phyloP scores from a whole-genome alignment of 2,329 filamentous ascomycete species.

The Arthrobotrys sphaeroides region DNA sequence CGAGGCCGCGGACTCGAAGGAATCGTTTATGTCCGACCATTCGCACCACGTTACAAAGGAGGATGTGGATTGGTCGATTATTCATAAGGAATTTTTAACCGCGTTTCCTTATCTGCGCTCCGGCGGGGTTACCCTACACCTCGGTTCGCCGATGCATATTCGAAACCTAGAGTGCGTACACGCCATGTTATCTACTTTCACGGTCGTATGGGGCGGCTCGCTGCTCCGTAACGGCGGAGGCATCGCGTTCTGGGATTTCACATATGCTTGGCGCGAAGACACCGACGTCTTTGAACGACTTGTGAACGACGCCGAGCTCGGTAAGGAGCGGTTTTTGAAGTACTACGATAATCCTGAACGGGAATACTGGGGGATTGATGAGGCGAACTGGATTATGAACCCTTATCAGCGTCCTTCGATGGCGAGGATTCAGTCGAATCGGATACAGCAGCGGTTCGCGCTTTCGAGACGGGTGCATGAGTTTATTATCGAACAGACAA shows the following conservation, averaged over 20 bases:
- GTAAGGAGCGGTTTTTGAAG: constrained; percentile 46
- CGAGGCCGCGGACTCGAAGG: constrained; percentile 46
- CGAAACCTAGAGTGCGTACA: constrained; percentile 39
- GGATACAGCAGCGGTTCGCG: constrained; percentile 47
- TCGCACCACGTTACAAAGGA: constrained; percentile 39
- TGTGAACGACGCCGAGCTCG: constrained; percentile 38
- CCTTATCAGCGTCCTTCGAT: constrained; percentile 43
- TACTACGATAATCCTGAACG: constrained; percentile 53
- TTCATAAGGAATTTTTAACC: constrained; percentile 49
- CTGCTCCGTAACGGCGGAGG: constrained; percentile 44
- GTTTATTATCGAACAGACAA: constrained; percentile 50
- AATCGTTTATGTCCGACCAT: constrained; percentile 46
- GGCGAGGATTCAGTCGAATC: constrained; percentile 32
- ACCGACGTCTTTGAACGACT: constrained; percentile 46
- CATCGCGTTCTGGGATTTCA: constrained; percentile 50
- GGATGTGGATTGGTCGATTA: constrained; percentile 42
- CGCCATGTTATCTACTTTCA: constrained; percentile 35
- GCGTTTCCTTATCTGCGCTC: constrained; percentile 40
- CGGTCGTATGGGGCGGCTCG: constrained; percentile 42
- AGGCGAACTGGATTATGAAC: constrained; percentile 51
- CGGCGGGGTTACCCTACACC: constrained; percentile 43
- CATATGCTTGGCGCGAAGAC: constrained; percentile 50
- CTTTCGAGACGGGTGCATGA: constrained; percentile 50
- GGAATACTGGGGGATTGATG: constrained; percentile 51
- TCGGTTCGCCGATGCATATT: constrained; percentile 48